Base-by-base conservation (phyloP, 2,329 filamentous ascomycete genomes). In the Corynespora cassiicola region DNA sequence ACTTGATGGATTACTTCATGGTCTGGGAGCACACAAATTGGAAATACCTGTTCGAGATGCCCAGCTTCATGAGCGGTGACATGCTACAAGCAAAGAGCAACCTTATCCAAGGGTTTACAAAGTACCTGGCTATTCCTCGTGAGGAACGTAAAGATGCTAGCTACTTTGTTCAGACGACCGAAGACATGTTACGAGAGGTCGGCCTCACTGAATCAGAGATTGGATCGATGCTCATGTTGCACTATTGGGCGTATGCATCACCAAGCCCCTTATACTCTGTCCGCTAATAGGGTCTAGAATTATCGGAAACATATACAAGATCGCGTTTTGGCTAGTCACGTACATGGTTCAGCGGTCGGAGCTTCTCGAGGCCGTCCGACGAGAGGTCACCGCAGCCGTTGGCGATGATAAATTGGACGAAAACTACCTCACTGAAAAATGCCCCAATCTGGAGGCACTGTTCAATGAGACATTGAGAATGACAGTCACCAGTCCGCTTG, bases 241-340 rank as follows among this genome's bases (percentile, higher is more conserved):
- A 50, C 22, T 48, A 32, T 28, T 53, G 47, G 47, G 50, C 47
- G 49, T 53, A 37, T 36, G 49, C 45, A n/a, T n/a, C n/a, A n/a
- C n/a, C n/a, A n/a, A n/a, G 12, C 15, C 19, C 3, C 17, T 17
- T 24, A 10, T 9, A n/a, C 2, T 26, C 26, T 18, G 6, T 33
- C 4, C n/a, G 25, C 29, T 18, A 24, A 21, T 4, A 19, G 14
- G 2, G 19, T 19, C 7, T 32, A 52, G 48, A 9, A 28, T 45
- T 6, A n/a, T 44, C 18, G 45, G 44, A 33, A 54, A 54, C 31
- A n/a, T 41, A 2, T 52, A 54, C 37, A 52, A 52, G 18, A 7
- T 52, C 10, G 27, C 38, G 7, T 54, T 54, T 28, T 54, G 50
- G 50, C 14, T 42, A 6, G 19, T 42, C 3, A 30, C 45, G 3